phyloP scores from a whole-genome alignment of 352 stramenopile genomes.

The Albugo candida region DNA sequence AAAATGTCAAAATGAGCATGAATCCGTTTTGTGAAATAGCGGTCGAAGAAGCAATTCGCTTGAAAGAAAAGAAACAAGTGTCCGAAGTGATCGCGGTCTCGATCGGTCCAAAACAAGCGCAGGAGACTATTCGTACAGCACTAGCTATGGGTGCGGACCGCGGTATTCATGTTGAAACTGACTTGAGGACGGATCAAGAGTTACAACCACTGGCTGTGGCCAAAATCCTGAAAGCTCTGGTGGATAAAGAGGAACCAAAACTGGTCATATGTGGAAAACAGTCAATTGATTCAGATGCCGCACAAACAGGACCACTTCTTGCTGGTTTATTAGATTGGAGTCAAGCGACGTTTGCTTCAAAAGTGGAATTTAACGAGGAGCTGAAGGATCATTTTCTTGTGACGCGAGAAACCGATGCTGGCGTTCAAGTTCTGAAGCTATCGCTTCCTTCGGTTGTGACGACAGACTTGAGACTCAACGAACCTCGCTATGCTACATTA shows the following conservation, averaged over 20 bases:
- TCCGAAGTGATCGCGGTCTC: conserved; percentile 91
- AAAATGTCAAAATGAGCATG: conserved; percentile 99
- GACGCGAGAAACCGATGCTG: conserved; percentile 91
- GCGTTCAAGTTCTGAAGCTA: conserved; percentile 78
- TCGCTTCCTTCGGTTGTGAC: conserved; percentile 91
- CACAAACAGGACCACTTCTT: conserved; percentile 86
- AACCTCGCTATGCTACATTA: conserved; percentile 96
- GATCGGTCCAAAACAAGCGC: conserved; percentile 92
- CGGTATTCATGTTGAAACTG: conserved; percentile 94
- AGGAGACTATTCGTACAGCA: conserved; percentile 91
- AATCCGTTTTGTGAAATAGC: conserved; percentile 99
- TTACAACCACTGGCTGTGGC: conserved; percentile 95
- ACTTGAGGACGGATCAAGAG: conserved; percentile 93
- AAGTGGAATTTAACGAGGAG: conserved; percentile 56
- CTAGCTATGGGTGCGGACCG: conserved; percentile 88
- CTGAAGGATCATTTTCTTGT: conserved; percentile 25
- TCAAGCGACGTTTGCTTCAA: conserved; percentile 95
- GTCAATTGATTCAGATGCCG: conserved; percentile 74
- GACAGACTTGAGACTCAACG: conserved; percentile 96
- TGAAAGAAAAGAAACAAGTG: conserved; percentile 96
- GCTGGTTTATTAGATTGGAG: conserved; percentile 92
- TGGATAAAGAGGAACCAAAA: conserved; percentile 83
- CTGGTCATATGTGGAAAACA: conserved; percentile 97
- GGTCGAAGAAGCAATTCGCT: conserved; percentile 93
- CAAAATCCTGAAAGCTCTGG: conserved; percentile 89